These are phyloP conservation scores for Candida sonorensis DNA, from an alignment of 805 yeast genomes.

Conservation along the genomic window DNA sequence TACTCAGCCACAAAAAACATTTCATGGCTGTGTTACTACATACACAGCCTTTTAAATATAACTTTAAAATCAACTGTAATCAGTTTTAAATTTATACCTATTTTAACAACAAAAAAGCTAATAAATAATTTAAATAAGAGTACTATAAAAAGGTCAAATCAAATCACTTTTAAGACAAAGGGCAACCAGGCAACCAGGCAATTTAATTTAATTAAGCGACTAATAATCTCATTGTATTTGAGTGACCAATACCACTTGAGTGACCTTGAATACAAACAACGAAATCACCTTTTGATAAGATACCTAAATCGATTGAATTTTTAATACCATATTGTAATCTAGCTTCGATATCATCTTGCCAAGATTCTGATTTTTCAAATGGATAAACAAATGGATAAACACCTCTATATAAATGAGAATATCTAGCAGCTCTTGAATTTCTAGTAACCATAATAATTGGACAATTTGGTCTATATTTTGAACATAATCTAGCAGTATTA, in stretches of 20 bases:
- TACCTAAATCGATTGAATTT: constrained; percentile 81
- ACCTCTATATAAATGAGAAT: constrained; percentile 95
- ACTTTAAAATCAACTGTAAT: no score
- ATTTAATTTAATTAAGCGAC: constrained; percentile 41
- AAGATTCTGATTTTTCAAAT: constrained; percentile 60
- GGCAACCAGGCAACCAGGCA: neutral
- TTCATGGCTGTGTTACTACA: no score
- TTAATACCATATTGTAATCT: constrained; percentile 90
- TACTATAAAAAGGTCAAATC: no score
- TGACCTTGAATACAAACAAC: constrained; percentile 97
- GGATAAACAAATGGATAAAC: constrained; percentile 93
- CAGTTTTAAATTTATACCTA: no score
- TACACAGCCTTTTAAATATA: no score
- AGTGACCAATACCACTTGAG: constrained; percentile 98
- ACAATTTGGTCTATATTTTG: constrained; percentile 96
- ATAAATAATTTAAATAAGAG: no score
- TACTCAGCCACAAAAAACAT: no score
- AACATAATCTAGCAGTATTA: constrained; percentile 88
- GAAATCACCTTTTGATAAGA: constrained; percentile 80
- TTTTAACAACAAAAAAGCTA: no score
- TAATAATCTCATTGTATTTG: constrained; percentile 94
- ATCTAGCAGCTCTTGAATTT: constrained; percentile 89
- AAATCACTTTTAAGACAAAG: no score
- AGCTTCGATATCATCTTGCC: constrained; percentile 95
- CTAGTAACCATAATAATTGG: constrained; percentile 98